phyloP scores from a whole-genome alignment of 2,329 filamentous ascomycete genomes.

The Ilyonectria mors-panacis region DNA sequence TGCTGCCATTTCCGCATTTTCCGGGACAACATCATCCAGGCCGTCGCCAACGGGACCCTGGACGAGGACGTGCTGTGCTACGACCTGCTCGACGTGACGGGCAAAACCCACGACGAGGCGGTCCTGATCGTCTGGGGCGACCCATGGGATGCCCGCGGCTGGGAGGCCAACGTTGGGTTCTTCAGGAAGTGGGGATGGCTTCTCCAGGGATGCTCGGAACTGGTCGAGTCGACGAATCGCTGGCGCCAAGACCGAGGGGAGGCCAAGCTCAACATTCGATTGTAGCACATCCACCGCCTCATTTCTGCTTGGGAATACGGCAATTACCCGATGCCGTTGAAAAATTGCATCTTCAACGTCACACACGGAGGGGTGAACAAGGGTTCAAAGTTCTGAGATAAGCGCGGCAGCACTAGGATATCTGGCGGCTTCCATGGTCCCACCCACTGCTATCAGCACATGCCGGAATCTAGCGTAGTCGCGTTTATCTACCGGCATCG shows the following conservation, averaged over 20 bases:
- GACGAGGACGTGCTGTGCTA: constrained; percentile 35
- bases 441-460: not conserved
- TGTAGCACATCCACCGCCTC: not conserved
- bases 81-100: constrained; percentile 22
- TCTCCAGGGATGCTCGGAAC: constrained; percentile 53
- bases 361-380: not conserved
- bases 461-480: constrained; percentile 1
- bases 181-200: constrained; percentile 60
- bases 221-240: constrained; percentile 54
- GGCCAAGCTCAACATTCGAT: not conserved
- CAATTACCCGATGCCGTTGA: not conserved
- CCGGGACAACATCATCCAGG: constrained; percentile 35
- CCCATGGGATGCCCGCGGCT: constrained; percentile 59
- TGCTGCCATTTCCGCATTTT: constrained; percentile 30
- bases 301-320: not conserved
- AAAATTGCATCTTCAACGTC: not conserved
- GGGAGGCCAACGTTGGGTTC: constrained; percentile 63
- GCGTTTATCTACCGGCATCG: constrained; percentile 17
- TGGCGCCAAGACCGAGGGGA: constrained; percentile 46
- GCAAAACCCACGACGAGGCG: constrained; percentile 3
- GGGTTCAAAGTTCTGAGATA: not conserved
- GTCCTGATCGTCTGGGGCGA: constrained; percentile 63
- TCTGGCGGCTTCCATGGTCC: not conserved
- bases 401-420: constrained; percentile 13
- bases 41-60: not conserved